A percentile compares a stretch with the other conserved stretches of the same genome.
Evolutionary conservation across 2,329 filamentous ascomycete genomes (phyloP).

Genomic region (Phialophora chinensis): DNA sequence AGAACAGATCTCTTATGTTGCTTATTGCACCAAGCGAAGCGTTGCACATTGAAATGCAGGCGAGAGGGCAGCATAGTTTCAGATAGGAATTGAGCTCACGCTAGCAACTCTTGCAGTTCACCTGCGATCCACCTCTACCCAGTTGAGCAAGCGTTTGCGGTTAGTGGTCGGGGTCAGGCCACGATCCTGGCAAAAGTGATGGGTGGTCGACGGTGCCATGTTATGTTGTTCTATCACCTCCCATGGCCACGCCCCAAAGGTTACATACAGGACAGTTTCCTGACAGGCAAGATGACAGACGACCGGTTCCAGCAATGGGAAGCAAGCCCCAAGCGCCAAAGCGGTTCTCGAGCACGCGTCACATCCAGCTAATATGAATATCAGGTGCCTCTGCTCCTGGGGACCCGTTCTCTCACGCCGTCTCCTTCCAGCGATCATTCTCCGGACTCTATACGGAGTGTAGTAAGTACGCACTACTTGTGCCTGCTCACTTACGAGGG

Average conservation of each 20-base stretch:
- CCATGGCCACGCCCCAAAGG: no score
- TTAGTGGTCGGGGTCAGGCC: neutral
- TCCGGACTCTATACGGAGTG: no score
- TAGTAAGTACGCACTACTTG: no score
- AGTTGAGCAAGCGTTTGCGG: neutral
- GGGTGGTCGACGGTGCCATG: neutral
- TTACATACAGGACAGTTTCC: no score
- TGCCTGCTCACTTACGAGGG: no score
- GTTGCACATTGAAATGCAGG: conserved; percentile 15
- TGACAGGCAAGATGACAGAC: no score
- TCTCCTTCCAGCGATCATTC: no score
- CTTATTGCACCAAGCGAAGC: conserved; percentile 12
- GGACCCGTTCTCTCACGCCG: no score
- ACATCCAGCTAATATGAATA: neutral
- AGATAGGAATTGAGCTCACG: conserved; percentile 7
- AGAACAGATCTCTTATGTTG: conserved; percentile 21
- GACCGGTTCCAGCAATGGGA: no score
- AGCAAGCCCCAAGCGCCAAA: neutral
- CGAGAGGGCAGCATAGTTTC: conserved; percentile 6
- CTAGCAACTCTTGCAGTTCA: conserved; percentile 6
- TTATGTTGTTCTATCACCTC: neutral
- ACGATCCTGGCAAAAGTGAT: neutral
- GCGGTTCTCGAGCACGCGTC: neutral
- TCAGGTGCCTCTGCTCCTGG: no score
- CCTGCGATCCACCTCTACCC: neutral